Evolutionary conservation across 768 basidiomycete genomes (phyloP), one percentile per base, ranked within the genome.

Genomic region (Psilocybe tampanensis): DNA sequence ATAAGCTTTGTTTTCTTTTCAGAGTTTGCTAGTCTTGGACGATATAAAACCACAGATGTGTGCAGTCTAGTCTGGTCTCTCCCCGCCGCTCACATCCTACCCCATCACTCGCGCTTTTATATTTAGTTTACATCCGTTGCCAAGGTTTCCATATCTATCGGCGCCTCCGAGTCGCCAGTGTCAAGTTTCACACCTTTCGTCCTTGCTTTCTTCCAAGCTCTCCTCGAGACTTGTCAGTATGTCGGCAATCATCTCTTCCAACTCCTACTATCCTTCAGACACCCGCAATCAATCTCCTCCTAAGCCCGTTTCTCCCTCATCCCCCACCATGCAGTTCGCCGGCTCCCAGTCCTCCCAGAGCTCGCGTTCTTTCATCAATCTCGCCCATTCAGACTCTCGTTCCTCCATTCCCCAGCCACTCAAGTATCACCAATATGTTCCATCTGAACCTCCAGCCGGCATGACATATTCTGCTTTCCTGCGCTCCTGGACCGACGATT

Each of bases 401-500:
- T 74, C 74, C 47, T 80, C 79, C 55, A 72, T 65, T 55, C 72
- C 61, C 29, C 63, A 56, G 29, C 65, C 66, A 42, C 55, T 66
- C 63, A 65, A 61, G 56, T 67, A 67, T 44, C 59, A 78, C 75
- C 60, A 71, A 64, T 36, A 65, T 54, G 60, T 50, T 36, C 66
- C 75, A 41, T 75, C 86, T 21, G 88, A 91, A 1, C 79, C 85
- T 0, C 88, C 88, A 2, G 64, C 74, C 0, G 86, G 84, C 23
- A 67, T 83, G n/a, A 63, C 82, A 0, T 90, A 85, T 66, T 55
- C 78, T 0, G 87, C 89, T 39, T 86, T 82, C 63, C 76, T 92
- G 51, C 80, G 79, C 19, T 78, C 85, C n/a, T 93, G 91, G 91
- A 70, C 79, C 0, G 91, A 93, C 66, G 63, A 64, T 3, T 86